These are phyloP conservation scores for Phoma sp. DNA, from an alignment of 2,329 filamentous ascomycete species.

Conservation along the genomic window DNA sequence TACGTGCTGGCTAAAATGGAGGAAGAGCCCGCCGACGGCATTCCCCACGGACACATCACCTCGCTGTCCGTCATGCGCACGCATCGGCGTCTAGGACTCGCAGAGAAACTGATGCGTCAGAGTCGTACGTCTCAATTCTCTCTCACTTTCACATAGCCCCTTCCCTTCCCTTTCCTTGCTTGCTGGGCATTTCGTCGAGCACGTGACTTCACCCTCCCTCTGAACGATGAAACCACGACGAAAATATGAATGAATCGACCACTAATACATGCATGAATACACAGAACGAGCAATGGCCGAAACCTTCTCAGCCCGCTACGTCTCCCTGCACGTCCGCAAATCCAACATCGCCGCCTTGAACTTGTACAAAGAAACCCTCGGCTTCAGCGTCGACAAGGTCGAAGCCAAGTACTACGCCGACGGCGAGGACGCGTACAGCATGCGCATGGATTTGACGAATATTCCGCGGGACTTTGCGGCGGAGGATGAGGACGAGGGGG, in stretches of 20 bases:
- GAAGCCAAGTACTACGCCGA: conserved; percentile 96
- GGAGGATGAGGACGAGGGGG: conserved; percentile 50
- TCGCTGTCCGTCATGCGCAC: conserved; percentile 95
- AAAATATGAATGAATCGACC: no score
- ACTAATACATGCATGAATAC: no score
- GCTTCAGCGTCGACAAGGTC: conserved; percentile 54
- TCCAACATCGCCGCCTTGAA: conserved; percentile 91
- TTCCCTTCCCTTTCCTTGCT: no score
- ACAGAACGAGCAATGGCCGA: conserved; percentile 97
- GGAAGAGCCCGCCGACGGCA: conserved; percentile 89
- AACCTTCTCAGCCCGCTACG: conserved; percentile 88
- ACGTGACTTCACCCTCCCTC: no score
- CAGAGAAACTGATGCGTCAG: conserved; percentile 97
- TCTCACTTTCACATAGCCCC: no score
- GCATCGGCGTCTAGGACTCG: conserved; percentile 87
- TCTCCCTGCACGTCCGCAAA: conserved; percentile 93
- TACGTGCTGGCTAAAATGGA: conserved; percentile 99
- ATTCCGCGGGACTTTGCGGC: conserved; percentile 58
- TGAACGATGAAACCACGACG: no score
- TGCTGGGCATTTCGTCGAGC: no score
- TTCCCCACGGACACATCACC: conserved; percentile 96
- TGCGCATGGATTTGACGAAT: conserved; percentile 81
- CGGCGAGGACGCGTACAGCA: conserved; percentile 93
- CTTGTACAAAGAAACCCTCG: conserved; percentile 77
- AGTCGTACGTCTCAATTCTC: conserved; percentile 74